Evolutionary conservation across 2,329 filamentous ascomycete genomes (phyloP), one percentile per base, ranked within the genome.

Genomic region (Epichloe coenophiala): DNA sequence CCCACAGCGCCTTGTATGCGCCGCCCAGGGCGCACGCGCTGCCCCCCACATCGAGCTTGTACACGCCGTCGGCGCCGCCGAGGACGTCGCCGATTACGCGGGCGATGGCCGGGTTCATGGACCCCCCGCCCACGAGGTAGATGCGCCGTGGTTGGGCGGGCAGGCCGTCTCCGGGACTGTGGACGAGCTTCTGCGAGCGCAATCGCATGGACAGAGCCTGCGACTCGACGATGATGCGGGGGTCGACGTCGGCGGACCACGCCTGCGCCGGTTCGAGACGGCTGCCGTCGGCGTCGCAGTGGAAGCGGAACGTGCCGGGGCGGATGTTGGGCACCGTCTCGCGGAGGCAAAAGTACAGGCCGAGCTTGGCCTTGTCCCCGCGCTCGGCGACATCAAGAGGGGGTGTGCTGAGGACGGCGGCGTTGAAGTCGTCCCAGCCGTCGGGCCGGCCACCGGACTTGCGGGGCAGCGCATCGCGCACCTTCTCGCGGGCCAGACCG

Each of bases 1-100:
- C 89, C 93, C 93, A 98, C 0, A 95, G 83, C 13, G 93, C 91
- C 71, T 97, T 97, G 70, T 97, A 96, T 27, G 91, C 91, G 6
- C 88, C 88, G 13, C 93, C 93, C 13, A 97, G 70, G 11, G 91
- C 93, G 68, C 93, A 98, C 3, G 93, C 91, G 69, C 95, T 96
- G 27, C 90, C 89, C 6, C 27, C 91, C 5, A 97, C 88, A 63
- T 97, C 90, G 13, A 98, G 80, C 68, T 85, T 86, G 70, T 88
- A 98, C 27, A 97, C 87, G 23, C 93, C 93, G 55, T 97, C 93
- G 2, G 76, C 78, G 36, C 88, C 88, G 48, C 93, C 93, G 2
- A 98, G 78, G 3, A 97, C 88, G 60, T 95, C 83, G 27, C 89
- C 91, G 4, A 90, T 78, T 45, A 94, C 81, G 52, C 83, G 76